These are phyloP conservation scores for Colletotrichum magnum DNA, from an alignment of 2,329 filamentous ascomycete species.

Conservation along the genomic window DNA sequence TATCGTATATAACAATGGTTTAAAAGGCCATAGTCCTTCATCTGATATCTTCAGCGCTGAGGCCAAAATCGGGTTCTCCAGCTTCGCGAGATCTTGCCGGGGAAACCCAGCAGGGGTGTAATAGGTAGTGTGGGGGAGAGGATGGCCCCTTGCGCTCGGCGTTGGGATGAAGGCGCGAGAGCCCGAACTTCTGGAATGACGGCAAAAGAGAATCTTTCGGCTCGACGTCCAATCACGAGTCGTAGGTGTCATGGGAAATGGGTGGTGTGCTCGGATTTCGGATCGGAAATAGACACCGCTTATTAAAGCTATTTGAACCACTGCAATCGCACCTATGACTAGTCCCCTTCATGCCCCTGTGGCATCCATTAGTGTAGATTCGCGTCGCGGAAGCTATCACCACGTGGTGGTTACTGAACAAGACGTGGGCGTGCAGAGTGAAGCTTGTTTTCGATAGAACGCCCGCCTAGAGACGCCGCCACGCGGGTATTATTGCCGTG, in stretches of 20 bases:
- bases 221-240: slow-evolving; percentile 3
- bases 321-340: not conserved
- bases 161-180: slow-evolving; percentile 35
- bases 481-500: not conserved
- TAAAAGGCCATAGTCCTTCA: too few species aligned
- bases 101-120: not conserved
- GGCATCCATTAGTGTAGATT: not conserved
- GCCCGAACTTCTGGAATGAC: slow-evolving; percentile 16
- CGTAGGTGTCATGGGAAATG: not conserved
- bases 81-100: not conserved
- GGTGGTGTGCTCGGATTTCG: slow-evolving; percentile 32
- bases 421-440: not conserved
- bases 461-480: too few species aligned
- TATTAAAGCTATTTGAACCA: not conserved
- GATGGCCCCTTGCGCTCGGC: slow-evolving; percentile 19
- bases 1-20: too few species aligned
- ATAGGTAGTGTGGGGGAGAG: slow-evolving; percentile 18
- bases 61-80: not conserved
- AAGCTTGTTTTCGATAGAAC: slow-evolving; percentile 14
- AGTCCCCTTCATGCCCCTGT: not conserved
- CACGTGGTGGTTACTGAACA: slow-evolving; percentile 11
- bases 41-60: not conserved
- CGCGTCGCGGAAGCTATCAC: slow-evolving; percentile 1
- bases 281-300: slow-evolving; percentile 17
- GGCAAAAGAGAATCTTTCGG: not conserved